phyloP scores from a whole-genome alignment of 805 yeast genomes.

The Schizosaccharomyces japonicus region DNA sequence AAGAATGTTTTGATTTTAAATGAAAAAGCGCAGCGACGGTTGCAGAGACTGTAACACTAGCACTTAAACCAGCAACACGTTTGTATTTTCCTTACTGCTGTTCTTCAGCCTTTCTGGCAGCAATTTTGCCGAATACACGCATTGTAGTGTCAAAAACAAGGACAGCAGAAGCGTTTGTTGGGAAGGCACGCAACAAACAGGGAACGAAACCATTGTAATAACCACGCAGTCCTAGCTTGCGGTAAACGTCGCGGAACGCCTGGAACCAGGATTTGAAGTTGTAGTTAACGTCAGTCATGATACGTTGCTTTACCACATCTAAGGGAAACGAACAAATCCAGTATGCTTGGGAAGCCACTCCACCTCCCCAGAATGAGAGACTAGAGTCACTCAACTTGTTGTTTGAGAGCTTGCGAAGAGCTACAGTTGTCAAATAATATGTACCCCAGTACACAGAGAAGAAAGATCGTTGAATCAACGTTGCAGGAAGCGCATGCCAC shows the following conservation, averaged over 20 bases:
- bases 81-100: no score
- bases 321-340: conserved; percentile 79
- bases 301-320: conserved; percentile 68
- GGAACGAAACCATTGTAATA: conserved; percentile 67
- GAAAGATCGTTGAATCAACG: conserved; percentile 69
- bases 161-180: conserved; percentile 81
- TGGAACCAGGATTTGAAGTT: no score
- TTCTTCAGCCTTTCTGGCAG: no score
- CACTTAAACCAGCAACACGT: no score
- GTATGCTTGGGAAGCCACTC: conserved; percentile 37
- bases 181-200: conserved; percentile 54
- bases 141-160: conserved; percentile 75
- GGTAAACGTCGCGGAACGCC: conserved; percentile 48
- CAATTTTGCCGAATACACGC: conserved; percentile 18
- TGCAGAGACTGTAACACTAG: no score
- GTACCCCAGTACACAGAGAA: conserved; percentile 90
- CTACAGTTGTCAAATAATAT: conserved; percentile 56
- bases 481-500: conserved; percentile 62
- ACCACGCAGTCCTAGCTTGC: conserved; percentile 26
- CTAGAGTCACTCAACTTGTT: conserved; percentile 45
- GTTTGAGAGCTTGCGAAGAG: conserved; percentile 38
- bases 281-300: conserved; percentile 58
- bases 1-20: no score
- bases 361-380: conserved; percentile 80
- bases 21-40: no score